Percentiles rank a stretch among this genome's conserved stretches.
Evolutionary conservation across 2,329 filamentous ascomycete species (phyloP).

Genomic region (Neonectria faginata): DNA sequence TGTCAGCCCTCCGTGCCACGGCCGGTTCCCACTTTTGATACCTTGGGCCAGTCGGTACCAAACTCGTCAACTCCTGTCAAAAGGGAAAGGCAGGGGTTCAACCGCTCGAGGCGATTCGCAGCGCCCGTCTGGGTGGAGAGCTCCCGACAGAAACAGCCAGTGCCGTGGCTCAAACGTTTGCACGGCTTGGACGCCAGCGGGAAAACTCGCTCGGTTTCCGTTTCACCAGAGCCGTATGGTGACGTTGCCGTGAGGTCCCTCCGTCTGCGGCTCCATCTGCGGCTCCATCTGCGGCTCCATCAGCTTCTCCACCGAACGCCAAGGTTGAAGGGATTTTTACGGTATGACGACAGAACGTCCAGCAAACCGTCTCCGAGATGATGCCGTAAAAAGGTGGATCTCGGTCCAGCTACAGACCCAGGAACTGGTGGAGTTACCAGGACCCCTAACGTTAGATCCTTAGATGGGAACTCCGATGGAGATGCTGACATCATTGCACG

Average conservation of each 20-base stretch:
- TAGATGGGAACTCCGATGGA: neutral
- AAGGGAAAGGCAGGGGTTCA: neutral
- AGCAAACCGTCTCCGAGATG: slow-evolving; percentile 9
- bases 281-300: neutral
- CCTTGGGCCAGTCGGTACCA: neutral
- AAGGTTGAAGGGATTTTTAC: neutral
- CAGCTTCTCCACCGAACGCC: neutral
- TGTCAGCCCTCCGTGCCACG: neutral
- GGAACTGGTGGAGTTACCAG: slow-evolving; percentile 5
- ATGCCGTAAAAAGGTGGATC: slow-evolving; percentile 14
- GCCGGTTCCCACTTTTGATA: neutral
- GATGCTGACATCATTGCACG: neutral
- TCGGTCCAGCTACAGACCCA: neutral
- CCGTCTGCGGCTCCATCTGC: neutral
- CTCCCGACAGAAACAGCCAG: neutral
- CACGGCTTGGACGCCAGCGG: slow-evolving; percentile 1
- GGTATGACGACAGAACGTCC: slow-evolving; percentile 1
- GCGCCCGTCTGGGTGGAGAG: slow-evolving; percentile 3
- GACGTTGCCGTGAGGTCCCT: slow-evolving; percentile 5
- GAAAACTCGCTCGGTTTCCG: slow-evolving; percentile 3
- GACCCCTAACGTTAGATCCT: neutral
- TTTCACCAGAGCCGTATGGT: slow-evolving; percentile 5
- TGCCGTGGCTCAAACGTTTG: slow-evolving; percentile 1
- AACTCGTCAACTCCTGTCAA: neutral
- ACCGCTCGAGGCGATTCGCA: neutral